phyloP scores from a whole-genome alignment of 2,329 filamentous ascomycete genomes.

The Albifimbria verrucaria region DNA sequence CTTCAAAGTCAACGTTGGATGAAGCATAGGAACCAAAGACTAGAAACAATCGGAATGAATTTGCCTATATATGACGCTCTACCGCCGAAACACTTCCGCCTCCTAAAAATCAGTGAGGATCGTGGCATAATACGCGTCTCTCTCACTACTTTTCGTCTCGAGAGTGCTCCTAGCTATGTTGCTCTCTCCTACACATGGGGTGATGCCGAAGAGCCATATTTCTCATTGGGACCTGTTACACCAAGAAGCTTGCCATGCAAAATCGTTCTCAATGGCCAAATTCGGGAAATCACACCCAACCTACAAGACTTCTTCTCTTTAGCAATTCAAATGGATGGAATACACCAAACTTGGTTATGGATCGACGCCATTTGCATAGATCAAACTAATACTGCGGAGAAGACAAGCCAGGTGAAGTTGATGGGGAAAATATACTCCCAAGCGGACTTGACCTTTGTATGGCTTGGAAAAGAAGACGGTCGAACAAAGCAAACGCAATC shows the following conservation, averaged over 20 bases:
- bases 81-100: conserved; percentile 3
- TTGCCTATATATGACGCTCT: too few species aligned
- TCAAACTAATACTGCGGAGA: conserved; percentile 1
- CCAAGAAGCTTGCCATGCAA: not conserved
- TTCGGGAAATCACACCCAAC: not conserved
- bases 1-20: too few species aligned
- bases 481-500: not conserved
- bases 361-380: conserved; percentile 12
- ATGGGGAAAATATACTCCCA: conserved; percentile 9
- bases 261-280: not conserved
- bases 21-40: too few species aligned
- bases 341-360: conserved; percentile 10
- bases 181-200: not conserved
- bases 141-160: not conserved
- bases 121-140: not conserved
- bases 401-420: conserved; percentile 4
- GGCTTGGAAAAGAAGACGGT: conserved; percentile 3
- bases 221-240: not conserved
- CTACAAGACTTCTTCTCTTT: not conserved
- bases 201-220: not conserved
- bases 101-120: not conserved
- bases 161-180: not conserved
- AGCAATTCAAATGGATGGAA: not conserved
- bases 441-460: conserved; percentile 5
- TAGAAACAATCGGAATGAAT: too few species aligned